phyloP scores from a whole-genome alignment of 805 yeast genomes.

The Maudiozyma barnettii region DNA sequence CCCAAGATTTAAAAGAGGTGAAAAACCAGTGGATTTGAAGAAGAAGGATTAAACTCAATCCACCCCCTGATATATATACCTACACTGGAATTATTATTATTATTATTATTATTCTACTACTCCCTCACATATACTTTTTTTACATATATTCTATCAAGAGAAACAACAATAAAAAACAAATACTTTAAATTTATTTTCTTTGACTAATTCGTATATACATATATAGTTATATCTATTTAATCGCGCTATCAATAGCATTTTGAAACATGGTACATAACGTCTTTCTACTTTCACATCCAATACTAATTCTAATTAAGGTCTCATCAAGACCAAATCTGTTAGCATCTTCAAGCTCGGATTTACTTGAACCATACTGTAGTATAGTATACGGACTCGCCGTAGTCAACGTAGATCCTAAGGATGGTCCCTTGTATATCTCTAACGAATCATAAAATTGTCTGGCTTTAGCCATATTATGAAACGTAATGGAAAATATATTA shows the following conservation, averaged over 20 bases:
- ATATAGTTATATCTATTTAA: slow-evolving; percentile 1
- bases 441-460: slow-evolving; percentile 59
- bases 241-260: slow-evolving; percentile 38
- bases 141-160: too few relatives aligned
- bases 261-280: slow-evolving; percentile 44
- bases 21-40: slow-evolving; percentile 35
- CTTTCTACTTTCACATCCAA: slow-evolving; percentile 70
- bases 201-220: too few relatives aligned
- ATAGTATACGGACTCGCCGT: slow-evolving; percentile 85
- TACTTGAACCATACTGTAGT: slow-evolving; percentile 41
- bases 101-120: too few relatives aligned
- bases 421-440: slow-evolving; percentile 60
- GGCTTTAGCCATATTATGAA: slow-evolving; percentile 56
- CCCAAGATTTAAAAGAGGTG: slow-evolving; percentile 71
- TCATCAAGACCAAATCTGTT: slow-evolving; percentile 74
- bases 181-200: too few relatives aligned
- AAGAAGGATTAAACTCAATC: not conserved
- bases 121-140: too few relatives aligned
- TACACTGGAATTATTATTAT: too few relatives aligned
- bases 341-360: slow-evolving; percentile 68
- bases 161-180: too few relatives aligned
- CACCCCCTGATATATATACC: too few relatives aligned
- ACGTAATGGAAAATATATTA: slow-evolving; percentile 68
- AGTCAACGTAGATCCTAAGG: slow-evolving; percentile 75
- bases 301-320: slow-evolving; percentile 66